Conservation (phyloP, 257 asterid genomes). For the Penstemon eatonii region DNA sequence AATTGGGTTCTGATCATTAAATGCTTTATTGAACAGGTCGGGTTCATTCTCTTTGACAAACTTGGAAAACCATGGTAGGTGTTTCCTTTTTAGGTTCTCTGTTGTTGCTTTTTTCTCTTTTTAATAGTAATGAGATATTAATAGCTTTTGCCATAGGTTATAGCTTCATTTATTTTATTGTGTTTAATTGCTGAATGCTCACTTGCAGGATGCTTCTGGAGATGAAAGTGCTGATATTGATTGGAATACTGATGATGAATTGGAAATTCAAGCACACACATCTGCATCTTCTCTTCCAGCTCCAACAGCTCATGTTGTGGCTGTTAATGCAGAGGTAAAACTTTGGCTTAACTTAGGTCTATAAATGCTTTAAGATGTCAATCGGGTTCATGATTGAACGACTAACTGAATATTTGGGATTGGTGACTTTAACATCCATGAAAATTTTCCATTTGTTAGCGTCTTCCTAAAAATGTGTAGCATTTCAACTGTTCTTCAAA, state of each 20-base stretch:
- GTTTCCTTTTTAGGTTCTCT: neutral
- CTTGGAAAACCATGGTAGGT: slow-evolving; percentile 36
- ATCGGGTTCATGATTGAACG: neutral
- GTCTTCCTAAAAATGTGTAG: slow-evolving; percentile 12
- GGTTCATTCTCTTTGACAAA: slow-evolving; percentile 13
- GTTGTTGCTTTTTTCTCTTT: neutral
- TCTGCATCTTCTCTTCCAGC: slow-evolving; percentile 30
- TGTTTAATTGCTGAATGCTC: slow-evolving; percentile 11
- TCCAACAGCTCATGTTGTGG: slow-evolving; percentile 10
- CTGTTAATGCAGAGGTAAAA: neutral
- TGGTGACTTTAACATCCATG: neutral
- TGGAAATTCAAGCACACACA: slow-evolving; percentile 31
- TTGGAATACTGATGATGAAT: slow-evolving; percentile 59
- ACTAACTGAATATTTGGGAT: neutral
- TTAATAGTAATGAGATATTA: neutral
- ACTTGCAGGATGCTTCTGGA: slow-evolving; percentile 35
- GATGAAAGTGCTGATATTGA: slow-evolving; percentile 34
- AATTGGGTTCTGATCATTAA: slow-evolving; percentile 17
- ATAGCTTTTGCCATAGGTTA: slow-evolving; percentile 5
- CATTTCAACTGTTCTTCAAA: slow-evolving; percentile 10
- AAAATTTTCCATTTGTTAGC: neutral
- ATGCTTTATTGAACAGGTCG: slow-evolving; percentile 35
- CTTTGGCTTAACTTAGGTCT: neutral
- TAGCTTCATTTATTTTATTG: neutral
- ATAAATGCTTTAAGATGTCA: neutral